Conservation (phyloP, 2,329 filamentous ascomycete species). For the Aspergillus sp. region DNA sequence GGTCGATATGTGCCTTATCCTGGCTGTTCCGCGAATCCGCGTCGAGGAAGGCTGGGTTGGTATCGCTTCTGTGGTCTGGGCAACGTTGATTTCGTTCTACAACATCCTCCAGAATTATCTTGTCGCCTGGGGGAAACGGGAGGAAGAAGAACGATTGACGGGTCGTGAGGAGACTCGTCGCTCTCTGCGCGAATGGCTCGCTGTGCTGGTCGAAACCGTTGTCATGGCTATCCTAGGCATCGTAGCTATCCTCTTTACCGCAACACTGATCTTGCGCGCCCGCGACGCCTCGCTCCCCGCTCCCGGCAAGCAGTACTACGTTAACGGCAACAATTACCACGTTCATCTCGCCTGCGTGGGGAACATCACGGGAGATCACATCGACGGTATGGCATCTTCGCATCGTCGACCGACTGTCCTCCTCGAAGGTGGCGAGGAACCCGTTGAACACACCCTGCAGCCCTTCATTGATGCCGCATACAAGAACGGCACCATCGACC, state of each 20-base stretch:
- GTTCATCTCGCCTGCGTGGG: constrained; percentile 84
- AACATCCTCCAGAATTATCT: constrained; percentile 75
- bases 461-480: constrained; percentile 74
- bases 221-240: constrained; percentile 67
- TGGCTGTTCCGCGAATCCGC: constrained; percentile 71
- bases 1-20: constrained; percentile 74
- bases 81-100: constrained; percentile 75
- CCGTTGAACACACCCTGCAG: constrained; percentile 77
- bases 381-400: constrained; percentile 40
- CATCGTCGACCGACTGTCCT: constrained; percentile 68
- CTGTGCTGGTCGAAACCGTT: constrained; percentile 72
- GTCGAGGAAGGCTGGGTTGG: constrained; percentile 89
- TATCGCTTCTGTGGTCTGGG: constrained; percentile 82
- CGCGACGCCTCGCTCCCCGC: constrained; percentile 72
- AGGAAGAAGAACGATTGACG: constrained; percentile 90
- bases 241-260: constrained; percentile 72
- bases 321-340: constrained; percentile 81
- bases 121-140: constrained; percentile 86
- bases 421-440: constrained; percentile 77
- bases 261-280: constrained; percentile 74
- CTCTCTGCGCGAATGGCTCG: constrained; percentile 78
- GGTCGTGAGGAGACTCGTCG: constrained; percentile 83
- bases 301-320: constrained; percentile 73
- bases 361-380: constrained; percentile 58
- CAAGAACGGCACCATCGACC: constrained; percentile 75